Evolutionary conservation across 768 basidiomycete species (phyloP).

Genomic region (Termitomyces sp.): DNA sequence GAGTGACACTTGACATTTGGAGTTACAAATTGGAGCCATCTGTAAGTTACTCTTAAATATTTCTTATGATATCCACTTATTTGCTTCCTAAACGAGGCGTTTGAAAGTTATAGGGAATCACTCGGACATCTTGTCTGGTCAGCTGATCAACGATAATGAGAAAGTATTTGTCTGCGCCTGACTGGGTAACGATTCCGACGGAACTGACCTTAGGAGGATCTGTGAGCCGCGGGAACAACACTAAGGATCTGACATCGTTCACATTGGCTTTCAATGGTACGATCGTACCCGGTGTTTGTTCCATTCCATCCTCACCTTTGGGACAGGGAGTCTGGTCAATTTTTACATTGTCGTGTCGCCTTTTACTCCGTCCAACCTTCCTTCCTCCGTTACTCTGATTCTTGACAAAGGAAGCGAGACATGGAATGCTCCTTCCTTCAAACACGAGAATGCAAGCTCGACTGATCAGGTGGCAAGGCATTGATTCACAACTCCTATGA

Average conservation of each 20-base stretch:
- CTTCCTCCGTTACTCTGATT: neutral
- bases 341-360: neutral
- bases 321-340: neutral
- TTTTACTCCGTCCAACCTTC: neutral
- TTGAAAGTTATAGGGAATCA: neutral
- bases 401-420: neutral
- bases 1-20: neutral
- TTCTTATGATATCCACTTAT: neutral
- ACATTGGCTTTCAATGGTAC: neutral
- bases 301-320: neutral
- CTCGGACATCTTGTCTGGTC: neutral
- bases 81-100: neutral
- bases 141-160: neutral
- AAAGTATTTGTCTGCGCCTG: neutral
- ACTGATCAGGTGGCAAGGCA: neutral
- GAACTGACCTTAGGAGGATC: neutral
- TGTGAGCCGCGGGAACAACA: neutral
- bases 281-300: neutral
- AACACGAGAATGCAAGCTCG: neutral
- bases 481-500: neutral
- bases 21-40: no score
- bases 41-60: neutral
- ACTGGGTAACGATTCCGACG: conserved; percentile 1
- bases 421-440: neutral
- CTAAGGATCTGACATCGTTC: neutral